Evolutionary conservation across 345 rosid genomes (phyloP).

Genomic region (Abelmoschus esculentus): DNA sequence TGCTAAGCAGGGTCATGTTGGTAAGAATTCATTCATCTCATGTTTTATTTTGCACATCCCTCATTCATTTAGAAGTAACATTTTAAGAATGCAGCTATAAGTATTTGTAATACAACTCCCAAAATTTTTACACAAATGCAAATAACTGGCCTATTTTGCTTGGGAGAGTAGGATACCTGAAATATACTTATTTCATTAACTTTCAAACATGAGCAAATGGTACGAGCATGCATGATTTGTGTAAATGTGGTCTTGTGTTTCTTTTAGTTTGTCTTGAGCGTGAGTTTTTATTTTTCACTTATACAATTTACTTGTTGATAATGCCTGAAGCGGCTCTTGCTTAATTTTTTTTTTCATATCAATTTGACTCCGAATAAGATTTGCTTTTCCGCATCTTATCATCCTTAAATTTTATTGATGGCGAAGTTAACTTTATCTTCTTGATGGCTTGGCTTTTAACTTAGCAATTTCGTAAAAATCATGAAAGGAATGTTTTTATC

Average conservation of each 20-base stretch:
- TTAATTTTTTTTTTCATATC: constrained; percentile 5
- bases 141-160: neutral
- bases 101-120: neutral
- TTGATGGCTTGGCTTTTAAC: neutral
- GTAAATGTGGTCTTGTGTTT: neutral
- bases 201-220: neutral
- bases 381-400: neutral
- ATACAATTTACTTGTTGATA: neutral
- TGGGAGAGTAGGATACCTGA: neutral
- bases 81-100: constrained; percentile 10
- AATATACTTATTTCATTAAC: neutral
- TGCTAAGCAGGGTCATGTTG: constrained; percentile 93
- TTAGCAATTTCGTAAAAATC: neutral
- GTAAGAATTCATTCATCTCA: constrained; percentile 30
- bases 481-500: neutral
- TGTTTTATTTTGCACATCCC: neutral
- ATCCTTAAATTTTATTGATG: neutral
- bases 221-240: neutral
- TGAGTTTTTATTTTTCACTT: neutral
- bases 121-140: neutral
- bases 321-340: neutral
- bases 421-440: neutral
- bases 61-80: constrained; percentile 3
- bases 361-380: neutral
- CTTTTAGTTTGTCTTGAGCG: neutral